These are phyloP conservation scores for Epichloe baconii DNA, from an alignment of 2,329 filamentous ascomycete species.

Conservation along the genomic window DNA sequence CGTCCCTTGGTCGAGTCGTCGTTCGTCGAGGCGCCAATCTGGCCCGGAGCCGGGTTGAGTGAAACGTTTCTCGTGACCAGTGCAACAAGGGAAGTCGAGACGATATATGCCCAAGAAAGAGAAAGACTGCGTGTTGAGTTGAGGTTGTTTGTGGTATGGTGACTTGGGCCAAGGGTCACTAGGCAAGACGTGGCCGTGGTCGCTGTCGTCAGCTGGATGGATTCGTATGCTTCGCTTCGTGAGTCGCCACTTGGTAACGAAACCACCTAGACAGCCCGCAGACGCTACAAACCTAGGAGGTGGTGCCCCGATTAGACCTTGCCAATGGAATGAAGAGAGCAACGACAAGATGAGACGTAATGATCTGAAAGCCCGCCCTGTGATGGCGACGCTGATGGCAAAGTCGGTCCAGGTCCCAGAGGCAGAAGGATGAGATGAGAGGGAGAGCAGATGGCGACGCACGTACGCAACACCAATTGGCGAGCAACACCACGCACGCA, in stretches of 20 bases:
- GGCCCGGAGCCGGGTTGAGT: neutral
- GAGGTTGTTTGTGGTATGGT: neutral
- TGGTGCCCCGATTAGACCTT: neutral
- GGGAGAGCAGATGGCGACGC: neutral
- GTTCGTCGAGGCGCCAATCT: neutral
- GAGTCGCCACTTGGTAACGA: slow-evolving; percentile 5
- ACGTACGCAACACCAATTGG: neutral
- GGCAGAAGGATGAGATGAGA: neutral
- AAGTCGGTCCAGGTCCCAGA: neutral
- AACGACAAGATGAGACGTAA: neutral
- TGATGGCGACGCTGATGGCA: neutral
- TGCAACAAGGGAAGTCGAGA: neutral
- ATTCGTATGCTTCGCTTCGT: slow-evolving; percentile 4
- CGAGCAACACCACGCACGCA: neutral
- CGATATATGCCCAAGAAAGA: neutral
- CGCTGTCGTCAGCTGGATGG: slow-evolving; percentile 8
- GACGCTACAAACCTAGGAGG: neutral
- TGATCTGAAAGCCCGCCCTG: neutral
- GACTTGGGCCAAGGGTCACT: neutral
- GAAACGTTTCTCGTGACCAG: neutral
- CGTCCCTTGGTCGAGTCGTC: neutral
- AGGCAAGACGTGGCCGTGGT: slow-evolving; percentile 4
- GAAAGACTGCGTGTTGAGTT: neutral
- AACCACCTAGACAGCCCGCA: neutral
- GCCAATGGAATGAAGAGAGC: neutral